Evolutionary conservation across 106 monocot genomes (phyloP).

Genomic region (Allium cepa): DNA sequence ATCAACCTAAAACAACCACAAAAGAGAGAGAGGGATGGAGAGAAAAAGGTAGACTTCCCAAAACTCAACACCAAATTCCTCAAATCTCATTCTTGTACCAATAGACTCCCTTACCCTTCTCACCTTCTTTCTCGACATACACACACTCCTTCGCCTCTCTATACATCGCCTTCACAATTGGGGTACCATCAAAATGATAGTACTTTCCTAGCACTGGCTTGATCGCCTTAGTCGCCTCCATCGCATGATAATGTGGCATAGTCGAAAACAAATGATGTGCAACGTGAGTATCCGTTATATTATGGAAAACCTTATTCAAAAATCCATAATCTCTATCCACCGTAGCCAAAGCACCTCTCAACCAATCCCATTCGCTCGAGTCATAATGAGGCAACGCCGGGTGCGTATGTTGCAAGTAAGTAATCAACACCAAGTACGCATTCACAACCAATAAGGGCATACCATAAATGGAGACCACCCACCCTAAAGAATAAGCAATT

Average conservation of each 20-base stretch:
- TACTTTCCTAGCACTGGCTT: slow-evolving; percentile 26
- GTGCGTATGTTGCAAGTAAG: slow-evolving; percentile 57
- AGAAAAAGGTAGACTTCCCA: too few species aligned
- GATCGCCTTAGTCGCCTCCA: slow-evolving; percentile 49
- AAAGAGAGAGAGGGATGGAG: too few species aligned
- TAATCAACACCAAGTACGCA: slow-evolving; percentile 44
- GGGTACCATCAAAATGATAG: slow-evolving; percentile 22
- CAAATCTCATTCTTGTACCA: slow-evolving; percentile 30
- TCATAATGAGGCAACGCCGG: slow-evolving; percentile 52
- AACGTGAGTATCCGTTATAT: slow-evolving; percentile 45
- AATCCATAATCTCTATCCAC: slow-evolving; percentile 39
- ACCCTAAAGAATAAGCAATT: slow-evolving; percentile 6
- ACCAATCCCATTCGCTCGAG: slow-evolving; percentile 61
- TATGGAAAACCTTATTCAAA: slow-evolving; percentile 40
- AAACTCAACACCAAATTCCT: neutral
- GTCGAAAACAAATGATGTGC: slow-evolving; percentile 47
- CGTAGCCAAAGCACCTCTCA: slow-evolving; percentile 48
- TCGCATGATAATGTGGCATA: slow-evolving; percentile 55
- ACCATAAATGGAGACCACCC: slow-evolving; percentile 29
- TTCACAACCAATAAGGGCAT: slow-evolving; percentile 39
- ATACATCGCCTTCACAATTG: slow-evolving; percentile 23
- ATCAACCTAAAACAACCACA: too few species aligned
- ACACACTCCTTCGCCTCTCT: slow-evolving; percentile 28
- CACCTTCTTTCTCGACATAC: slow-evolving; percentile 20
- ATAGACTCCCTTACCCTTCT: slow-evolving; percentile 12